These are phyloP conservation scores for Stephania cephalantha DNA, from an alignment of 164 flowering plant species.

Conservation along the genomic window DNA sequence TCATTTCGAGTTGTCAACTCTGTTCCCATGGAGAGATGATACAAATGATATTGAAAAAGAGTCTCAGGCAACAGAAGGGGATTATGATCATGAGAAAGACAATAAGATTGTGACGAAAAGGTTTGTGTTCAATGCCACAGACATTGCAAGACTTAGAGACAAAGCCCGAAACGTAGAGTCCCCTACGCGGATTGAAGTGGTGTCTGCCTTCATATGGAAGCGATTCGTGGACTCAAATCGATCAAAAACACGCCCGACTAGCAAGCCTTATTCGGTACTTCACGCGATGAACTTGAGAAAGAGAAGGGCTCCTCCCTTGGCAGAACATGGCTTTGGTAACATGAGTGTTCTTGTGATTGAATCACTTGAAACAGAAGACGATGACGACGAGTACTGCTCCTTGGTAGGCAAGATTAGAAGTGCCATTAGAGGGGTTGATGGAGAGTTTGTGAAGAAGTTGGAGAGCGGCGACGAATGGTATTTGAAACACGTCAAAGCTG, in stretches of 20 bases:
- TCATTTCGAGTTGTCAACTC: conserved; percentile 16
- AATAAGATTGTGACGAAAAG: conserved; percentile 19
- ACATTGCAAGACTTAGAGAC: conserved; percentile 11
- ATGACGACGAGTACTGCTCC: neutral
- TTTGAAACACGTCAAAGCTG: neutral
- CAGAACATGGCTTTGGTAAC: conserved; percentile 20
- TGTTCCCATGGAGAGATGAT: conserved; percentile 26
- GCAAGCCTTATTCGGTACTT: neutral
- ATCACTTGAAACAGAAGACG: neutral
- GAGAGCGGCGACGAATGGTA: neutral
- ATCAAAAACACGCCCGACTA: neutral
- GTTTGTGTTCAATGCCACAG: conserved; percentile 17
- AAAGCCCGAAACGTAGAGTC: neutral
- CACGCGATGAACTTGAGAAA: conserved; percentile 19
- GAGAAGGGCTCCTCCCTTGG: conserved; percentile 18
- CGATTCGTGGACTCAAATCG: conserved; percentile 8
- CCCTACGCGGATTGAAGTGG: conserved; percentile 16
- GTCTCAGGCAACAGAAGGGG: neutral
- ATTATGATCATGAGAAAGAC: neutral
- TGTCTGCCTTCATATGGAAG: conserved; percentile 21
- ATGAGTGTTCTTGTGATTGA: neutral
- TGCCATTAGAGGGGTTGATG: conserved; percentile 1
- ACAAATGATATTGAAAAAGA: conserved; percentile 5
- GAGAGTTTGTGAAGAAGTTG: neutral
- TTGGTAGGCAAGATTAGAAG: conserved; percentile 1